Evolutionary conservation across 208 protist species (phyloP), one percentile per base, ranked within the genome.

Genomic region (Leishmania aethiopica): DNA sequence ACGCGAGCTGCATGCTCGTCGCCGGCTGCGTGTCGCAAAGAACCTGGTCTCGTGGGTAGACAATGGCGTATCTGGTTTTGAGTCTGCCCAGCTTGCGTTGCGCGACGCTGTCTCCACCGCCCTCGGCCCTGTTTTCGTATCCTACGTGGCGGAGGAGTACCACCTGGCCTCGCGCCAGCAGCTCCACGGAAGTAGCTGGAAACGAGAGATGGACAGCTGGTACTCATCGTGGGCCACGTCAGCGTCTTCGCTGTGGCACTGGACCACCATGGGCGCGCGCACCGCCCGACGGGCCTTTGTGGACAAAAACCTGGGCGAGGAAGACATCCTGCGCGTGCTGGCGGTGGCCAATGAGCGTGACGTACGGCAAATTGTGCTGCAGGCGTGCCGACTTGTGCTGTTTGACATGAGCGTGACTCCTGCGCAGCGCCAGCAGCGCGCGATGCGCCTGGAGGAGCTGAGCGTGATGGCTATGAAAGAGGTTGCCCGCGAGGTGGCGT

Each of bases 111-210:
- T 93, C n/a, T 85, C 89, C 25, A 92, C 89, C 15, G 73, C 75
- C 25, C 76, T 84, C 5, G 91, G 91, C 4, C 85, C 86, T 7
- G 79, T 78, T 15, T 53, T 93, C 42, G 85, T 95, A 42, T 73
- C 73, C 25, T 80, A 89, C 75, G 88, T 95, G 82, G 89, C 90
- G 28, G 73, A 92, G 77, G 78, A 92, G 82, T 95, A 93, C 72
- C 69, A 75, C 60, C 59, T 82, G 42, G 86, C 84, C 17, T 85
- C 88, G 1, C 88, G 88, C 5, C 90, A 95, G 80, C 77, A 88
- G 45, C 81, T 92, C 40, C 69, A 80, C 51, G 76, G 64, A 19
- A 88, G 73, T 74, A 42, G 15, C 15, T 85, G 84, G 79, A 49
- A 82, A 53, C 84, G 86, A 0, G 86, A 93, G 75, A 49, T 95